These are phyloP conservation scores for Apiospora aurea DNA, from an alignment of 2,329 filamentous ascomycete genomes.

Conservation along the genomic window DNA sequence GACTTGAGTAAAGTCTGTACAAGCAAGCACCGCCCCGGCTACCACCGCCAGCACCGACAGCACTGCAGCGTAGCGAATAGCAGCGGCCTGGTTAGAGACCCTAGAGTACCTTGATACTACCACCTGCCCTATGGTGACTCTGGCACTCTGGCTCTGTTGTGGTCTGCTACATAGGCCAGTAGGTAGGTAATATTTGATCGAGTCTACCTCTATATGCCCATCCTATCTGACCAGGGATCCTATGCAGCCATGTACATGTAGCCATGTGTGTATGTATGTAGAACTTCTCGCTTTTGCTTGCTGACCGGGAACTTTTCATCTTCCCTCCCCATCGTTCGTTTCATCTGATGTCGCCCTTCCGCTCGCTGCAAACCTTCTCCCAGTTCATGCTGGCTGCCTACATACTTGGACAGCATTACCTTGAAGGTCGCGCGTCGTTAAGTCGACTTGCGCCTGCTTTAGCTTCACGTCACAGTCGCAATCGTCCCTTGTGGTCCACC, in stretches of 20 bases:
- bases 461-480: constrained; percentile 12
- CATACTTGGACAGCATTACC: background rate
- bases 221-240: background rate
- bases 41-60: background rate
- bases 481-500: background rate
- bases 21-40: background rate
- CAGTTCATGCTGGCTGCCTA: background rate
- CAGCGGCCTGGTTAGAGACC: background rate
- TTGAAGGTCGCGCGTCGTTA: constrained; percentile 8
- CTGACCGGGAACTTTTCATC: constrained; percentile 5
- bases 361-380: constrained; percentile 13
- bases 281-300: background rate
- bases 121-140: background rate
- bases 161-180: background rate
- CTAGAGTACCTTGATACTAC: background rate
- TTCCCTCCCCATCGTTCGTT: background rate
- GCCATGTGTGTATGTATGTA: background rate
- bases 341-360: constrained; percentile 14
- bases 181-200: background rate
- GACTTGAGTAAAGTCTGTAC: background rate
- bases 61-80: background rate
- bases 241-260: background rate
- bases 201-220: background rate
- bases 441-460: constrained; percentile 10
- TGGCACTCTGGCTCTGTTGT: background rate